A percentile compares a stretch with the other conserved stretches of the same genome.
Conservation (phyloP, 768 basidiomycete genomes). For the Auricularia heimuer region DNA sequence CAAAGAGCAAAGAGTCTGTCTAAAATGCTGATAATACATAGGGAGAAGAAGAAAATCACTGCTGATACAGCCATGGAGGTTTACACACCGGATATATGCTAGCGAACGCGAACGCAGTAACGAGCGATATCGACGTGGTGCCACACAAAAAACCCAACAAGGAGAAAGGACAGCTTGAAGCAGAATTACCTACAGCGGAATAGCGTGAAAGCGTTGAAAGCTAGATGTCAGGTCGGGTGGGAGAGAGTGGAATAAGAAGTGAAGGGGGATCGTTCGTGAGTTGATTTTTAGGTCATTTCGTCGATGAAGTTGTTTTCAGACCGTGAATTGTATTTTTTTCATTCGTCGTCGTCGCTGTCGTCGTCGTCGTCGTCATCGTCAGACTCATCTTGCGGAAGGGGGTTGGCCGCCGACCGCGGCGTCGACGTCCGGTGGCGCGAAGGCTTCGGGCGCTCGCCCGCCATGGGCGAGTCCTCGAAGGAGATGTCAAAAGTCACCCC, state of each 20-base stretch:
- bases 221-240: not conserved
- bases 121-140: no score
- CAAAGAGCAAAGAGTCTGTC: not conserved
- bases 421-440: not conserved
- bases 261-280: no score
- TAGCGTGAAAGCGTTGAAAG: not conserved
- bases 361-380: not conserved
- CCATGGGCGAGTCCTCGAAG: constrained; percentile 7
- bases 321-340: not conserved
- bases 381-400: not conserved
- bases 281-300: not conserved
- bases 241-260: not conserved
- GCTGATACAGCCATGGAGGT: not conserved
- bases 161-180: not conserved
- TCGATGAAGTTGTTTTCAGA: not conserved
- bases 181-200: not conserved
- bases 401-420: not conserved
- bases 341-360: not conserved
- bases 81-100: not conserved
- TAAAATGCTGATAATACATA: not conserved
- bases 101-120: not conserved
- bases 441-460: constrained; percentile 1
- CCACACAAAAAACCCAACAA: not conserved
- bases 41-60: not conserved
- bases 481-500: constrained; percentile 50